Conservation (phyloP, 1,139 yeast genomes). For the Ogataea hybrid region DNA sequence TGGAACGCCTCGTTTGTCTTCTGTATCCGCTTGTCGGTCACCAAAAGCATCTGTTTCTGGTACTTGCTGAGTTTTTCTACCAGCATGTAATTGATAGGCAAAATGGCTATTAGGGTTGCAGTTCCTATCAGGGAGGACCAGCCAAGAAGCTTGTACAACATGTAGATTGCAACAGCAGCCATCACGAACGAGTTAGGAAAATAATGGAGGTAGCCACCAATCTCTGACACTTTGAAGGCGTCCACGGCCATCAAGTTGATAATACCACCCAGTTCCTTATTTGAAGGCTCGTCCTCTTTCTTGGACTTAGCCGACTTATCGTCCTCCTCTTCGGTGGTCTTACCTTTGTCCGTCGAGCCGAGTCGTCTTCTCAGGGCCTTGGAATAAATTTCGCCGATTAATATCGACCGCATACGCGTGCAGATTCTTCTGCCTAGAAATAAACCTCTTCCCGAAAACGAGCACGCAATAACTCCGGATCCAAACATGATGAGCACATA, state of each 20-base stretch:
- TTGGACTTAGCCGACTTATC: constrained; percentile 28
- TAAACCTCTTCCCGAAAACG: constrained; percentile 75
- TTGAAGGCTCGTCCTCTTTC: constrained; percentile 16
- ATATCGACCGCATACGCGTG: constrained; percentile 82
- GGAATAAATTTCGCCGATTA: constrained; percentile 88
- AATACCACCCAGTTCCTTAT: constrained; percentile 82
- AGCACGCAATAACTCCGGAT: constrained; percentile 58
- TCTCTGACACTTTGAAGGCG: constrained; percentile 89
- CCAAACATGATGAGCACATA: constrained; percentile 74
- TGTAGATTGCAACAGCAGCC: constrained; percentile 61
- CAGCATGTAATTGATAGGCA: constrained; percentile 74
- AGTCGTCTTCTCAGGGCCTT: constrained; percentile 86
- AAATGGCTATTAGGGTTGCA: constrained; percentile 53
- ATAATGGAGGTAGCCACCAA: constrained; percentile 84
- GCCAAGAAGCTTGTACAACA: constrained; percentile 74
- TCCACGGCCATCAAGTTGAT: constrained; percentile 95
- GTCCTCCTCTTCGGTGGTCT: constrained; percentile 29
- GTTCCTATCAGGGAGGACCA: constrained; percentile 91
- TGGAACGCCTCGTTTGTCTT: constrained; percentile 92
- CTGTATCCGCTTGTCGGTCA: constrained; percentile 89
- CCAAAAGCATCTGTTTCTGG: constrained; percentile 72
- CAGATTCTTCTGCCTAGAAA: constrained; percentile 92
- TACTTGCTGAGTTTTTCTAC: constrained; percentile 60
- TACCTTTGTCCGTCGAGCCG: constrained; percentile 36
- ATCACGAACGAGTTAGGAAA: constrained; percentile 72